Conservation (phyloP, 2,329 filamentous ascomycete genomes). For the Aspergillus jensenii region DNA sequence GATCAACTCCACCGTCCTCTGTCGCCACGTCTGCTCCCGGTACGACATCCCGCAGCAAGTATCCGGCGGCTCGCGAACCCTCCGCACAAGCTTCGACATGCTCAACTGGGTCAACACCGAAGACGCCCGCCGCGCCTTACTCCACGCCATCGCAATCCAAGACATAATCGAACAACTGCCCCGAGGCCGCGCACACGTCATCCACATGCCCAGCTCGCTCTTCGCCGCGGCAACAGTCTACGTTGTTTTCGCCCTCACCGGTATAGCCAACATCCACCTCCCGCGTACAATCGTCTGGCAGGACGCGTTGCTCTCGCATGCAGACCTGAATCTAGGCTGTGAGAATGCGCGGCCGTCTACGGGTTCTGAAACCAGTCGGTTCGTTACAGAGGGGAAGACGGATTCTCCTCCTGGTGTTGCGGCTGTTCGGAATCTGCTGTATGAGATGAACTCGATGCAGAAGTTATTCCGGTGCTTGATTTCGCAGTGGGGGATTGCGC, state of each 20-base stretch:
- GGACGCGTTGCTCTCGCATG: slow-evolving; percentile 34
- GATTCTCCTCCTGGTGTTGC: slow-evolving; percentile 22
- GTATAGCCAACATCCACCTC: slow-evolving; percentile 37
- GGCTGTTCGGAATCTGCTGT: slow-evolving; percentile 42
- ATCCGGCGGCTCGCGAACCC: slow-evolving; percentile 30
- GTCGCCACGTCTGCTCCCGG: slow-evolving; percentile 39
- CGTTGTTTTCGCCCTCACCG: slow-evolving; percentile 41
- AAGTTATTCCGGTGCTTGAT: slow-evolving; percentile 47
- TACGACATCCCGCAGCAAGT: slow-evolving; percentile 43
- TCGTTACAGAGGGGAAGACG: slow-evolving; percentile 33
- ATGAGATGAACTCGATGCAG: slow-evolving; percentile 49
- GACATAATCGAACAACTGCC: slow-evolving; percentile 48
- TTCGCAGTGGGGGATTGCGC: slow-evolving; percentile 48
- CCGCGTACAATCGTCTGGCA: slow-evolving; percentile 45
- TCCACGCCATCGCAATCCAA: slow-evolving; percentile 48
- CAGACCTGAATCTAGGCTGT: slow-evolving; percentile 28
- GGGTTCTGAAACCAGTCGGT: slow-evolving; percentile 39
- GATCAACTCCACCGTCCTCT: slow-evolving; percentile 42
- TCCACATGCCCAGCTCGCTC: slow-evolving; percentile 47
- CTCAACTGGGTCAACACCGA: slow-evolving; percentile 39
- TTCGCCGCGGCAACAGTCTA: slow-evolving; percentile 48
- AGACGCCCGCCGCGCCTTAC: slow-evolving; percentile 41
- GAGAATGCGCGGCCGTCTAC: slow-evolving; percentile 21
- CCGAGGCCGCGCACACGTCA: slow-evolving; percentile 45
- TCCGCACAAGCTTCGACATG: slow-evolving; percentile 36